A percentile compares a stretch with the other conserved stretches of the same genome.
These are phyloP conservation scores for Suillus hirtellus DNA, from an alignment of 768 basidiomycete species.

Conservation along the genomic window DNA sequence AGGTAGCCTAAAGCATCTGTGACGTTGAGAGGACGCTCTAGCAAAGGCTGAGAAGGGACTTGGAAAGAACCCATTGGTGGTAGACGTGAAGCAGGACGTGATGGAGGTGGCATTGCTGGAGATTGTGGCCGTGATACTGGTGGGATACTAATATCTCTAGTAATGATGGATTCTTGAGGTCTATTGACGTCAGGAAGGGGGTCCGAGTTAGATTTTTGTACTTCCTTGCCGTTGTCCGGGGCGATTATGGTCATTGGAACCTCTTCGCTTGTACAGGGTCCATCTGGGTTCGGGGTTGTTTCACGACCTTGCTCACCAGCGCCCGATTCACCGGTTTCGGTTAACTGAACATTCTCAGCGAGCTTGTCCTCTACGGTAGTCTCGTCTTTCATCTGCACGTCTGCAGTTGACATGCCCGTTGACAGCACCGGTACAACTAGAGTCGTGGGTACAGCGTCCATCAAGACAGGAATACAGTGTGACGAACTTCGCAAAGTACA, in stretches of 20 bases:
- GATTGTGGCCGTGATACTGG: slow-evolving; percentile 9
- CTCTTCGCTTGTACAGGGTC: slow-evolving; percentile 3
- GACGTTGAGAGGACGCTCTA: slow-evolving; percentile 55
- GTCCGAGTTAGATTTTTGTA: slow-evolving; percentile 6
- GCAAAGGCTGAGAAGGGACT: slow-evolving; percentile 17
- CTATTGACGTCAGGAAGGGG: slow-evolving; percentile 8
- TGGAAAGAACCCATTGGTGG: slow-evolving; percentile 26
- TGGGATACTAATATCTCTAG: slow-evolving; percentile 29
- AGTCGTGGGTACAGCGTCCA: neutral
- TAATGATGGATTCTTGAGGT: neutral
- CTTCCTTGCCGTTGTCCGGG: slow-evolving; percentile 8
- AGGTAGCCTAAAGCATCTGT: slow-evolving; percentile 63
- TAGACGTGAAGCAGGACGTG: slow-evolving; percentile 19
- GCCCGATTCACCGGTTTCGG: neutral
- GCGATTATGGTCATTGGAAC: slow-evolving; percentile 1
- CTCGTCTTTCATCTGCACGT: slow-evolving; percentile 6
- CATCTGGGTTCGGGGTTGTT: slow-evolving; percentile 7
- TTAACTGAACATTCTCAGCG: neutral
- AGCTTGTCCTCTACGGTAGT: neutral
- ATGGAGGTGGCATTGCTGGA: slow-evolving; percentile 16
- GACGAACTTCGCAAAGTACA: neutral
- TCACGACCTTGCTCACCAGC: neutral
- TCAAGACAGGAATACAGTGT: neutral
- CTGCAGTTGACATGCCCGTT: neutral
- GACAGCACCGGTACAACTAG: neutral